Base-by-base conservation (phyloP, 75 land plant genomes). In the Larix kaempferi region DNA sequence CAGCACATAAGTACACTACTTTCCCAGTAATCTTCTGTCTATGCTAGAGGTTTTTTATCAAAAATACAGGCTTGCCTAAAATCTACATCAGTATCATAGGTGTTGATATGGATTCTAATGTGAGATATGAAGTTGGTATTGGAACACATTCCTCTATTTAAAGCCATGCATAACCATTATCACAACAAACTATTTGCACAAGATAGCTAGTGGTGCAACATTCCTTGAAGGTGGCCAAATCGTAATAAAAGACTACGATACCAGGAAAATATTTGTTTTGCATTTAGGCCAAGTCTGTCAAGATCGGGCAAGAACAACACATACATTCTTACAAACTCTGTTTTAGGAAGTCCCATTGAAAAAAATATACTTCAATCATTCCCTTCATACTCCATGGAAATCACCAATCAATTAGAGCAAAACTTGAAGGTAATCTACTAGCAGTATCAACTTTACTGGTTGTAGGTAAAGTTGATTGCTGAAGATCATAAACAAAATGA, bases 251-350 rank as follows among this genome's bases (percentile, higher is more conserved):
- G 44, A 10, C 37, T 66, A 41, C 44, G 5, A 6, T 35, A 39
- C 22, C 44, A 66, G 6, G 49, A 33, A 66, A 37, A 17, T n/a
- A n/a, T 21, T 35, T 66, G 39, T 66, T 37, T 41, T 17, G 1
- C 5, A 19, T 35, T 19, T 41, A 37, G 71, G 71, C 44, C 71
- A 66, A 66, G 49, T 41, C 6, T 66, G 22, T 66, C 41, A 66
- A 65, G 37, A 66, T 19, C n/a, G 19, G 44, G 29, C 8, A 16
- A 66, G 39, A 37, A 66, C 71, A 66, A 21, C 29, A 37, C 39
- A 37, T 15, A 66, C 71, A 66, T 66, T 66, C 44, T 66, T 66
- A 66, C 44, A 66, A 66, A 66, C 19, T 37, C 44, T 49, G 17
- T 66, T 66, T 65, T 49, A 1, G 44, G 10, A n/a, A 21, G 4